These are phyloP conservation scores for Aspergillus biplanus DNA, from an alignment of 495 filamentous ascomycete species.

Conservation along the genomic window DNA sequence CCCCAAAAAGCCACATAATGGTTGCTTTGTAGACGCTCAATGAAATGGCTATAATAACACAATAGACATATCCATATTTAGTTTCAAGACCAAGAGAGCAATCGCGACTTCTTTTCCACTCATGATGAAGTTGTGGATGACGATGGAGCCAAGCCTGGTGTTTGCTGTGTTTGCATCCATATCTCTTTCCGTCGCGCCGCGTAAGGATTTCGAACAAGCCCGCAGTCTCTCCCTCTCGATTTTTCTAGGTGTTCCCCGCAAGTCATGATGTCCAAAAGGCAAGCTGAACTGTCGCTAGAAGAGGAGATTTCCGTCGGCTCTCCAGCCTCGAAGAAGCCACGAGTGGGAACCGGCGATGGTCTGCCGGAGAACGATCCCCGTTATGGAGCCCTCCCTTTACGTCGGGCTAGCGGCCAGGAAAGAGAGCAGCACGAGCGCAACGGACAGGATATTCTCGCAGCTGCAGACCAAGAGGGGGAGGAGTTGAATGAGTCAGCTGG, in stretches of 20 bases:
- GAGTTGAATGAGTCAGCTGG: conserved; percentile 44
- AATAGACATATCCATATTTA: too few species aligned
- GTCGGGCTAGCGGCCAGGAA: conserved; percentile 39
- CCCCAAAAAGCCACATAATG: conserved; percentile 9
- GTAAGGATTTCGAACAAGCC: conserved; percentile 19
- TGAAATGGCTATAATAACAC: conserved; percentile 16
- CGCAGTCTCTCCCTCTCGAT: conserved; percentile 2
- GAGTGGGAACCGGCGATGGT: conserved; percentile 58
- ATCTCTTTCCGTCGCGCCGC: conserved; percentile 23
- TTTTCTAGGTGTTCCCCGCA: conserved; percentile 19
- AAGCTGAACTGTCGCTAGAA: conserved; percentile 76
- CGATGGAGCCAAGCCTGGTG: conserved; percentile 24
- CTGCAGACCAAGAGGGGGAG: conserved; percentile 44
- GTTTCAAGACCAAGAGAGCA: not conserved
- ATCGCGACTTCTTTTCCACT: not conserved
- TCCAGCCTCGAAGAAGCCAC: conserved; percentile 76
- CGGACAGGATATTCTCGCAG: conserved; percentile 41
- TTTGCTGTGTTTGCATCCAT: conserved; percentile 51
- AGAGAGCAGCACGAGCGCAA: conserved; percentile 40
- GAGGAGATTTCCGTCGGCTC: conserved; percentile 60
- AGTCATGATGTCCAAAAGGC: conserved; percentile 72
- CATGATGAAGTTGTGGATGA: not conserved
- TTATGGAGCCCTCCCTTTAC: conserved; percentile 46
- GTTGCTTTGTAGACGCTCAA: conserved; percentile 22
- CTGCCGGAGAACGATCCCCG: conserved; percentile 35